Evolutionary conservation across 306 rosid species (phyloP).

Genomic region (Sphenostylis stenocarpa): DNA sequence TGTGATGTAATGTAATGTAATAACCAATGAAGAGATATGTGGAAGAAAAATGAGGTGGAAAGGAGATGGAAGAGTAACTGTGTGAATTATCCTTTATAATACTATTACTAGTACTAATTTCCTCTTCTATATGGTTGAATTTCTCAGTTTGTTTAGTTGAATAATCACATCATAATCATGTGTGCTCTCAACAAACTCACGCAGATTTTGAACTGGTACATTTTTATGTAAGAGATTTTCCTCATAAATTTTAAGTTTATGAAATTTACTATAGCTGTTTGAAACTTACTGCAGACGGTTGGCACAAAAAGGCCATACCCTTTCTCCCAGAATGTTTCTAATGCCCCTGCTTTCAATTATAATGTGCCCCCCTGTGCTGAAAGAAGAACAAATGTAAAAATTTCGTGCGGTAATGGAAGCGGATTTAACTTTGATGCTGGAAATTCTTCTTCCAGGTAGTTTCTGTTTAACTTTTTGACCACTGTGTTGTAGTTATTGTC

Average conservation of each 20-base stretch:
- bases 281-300: slow-evolving; percentile 46
- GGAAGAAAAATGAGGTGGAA: not conserved
- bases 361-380: slow-evolving; percentile 42
- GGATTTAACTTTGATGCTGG: slow-evolving; percentile 35
- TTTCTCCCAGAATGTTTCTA: slow-evolving; percentile 51
- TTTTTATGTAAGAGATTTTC: not conserved
- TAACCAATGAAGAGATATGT: not conserved
- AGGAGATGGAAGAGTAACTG: not conserved
- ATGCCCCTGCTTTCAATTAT: slow-evolving; percentile 43
- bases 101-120: not conserved
- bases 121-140: not conserved
- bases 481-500: not conserved
- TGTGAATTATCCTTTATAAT: not conserved
- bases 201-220: not conserved
- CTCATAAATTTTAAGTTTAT: not conserved
- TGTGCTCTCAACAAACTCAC: not conserved
- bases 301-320: slow-evolving; percentile 74
- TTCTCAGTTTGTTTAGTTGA: not conserved
- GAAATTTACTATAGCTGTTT: not conserved
- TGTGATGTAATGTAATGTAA: not conserved
- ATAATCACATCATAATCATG: not conserved
- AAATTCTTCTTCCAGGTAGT: slow-evolving; percentile 52
- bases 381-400: slow-evolving; percentile 44
- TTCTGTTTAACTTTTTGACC: slow-evolving; percentile 11
- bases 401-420: slow-evolving; percentile 32